These are phyloP conservation scores for Warburgia ugandensis DNA, from an alignment of 164 flowering plant species.

Conservation along the genomic window DNA sequence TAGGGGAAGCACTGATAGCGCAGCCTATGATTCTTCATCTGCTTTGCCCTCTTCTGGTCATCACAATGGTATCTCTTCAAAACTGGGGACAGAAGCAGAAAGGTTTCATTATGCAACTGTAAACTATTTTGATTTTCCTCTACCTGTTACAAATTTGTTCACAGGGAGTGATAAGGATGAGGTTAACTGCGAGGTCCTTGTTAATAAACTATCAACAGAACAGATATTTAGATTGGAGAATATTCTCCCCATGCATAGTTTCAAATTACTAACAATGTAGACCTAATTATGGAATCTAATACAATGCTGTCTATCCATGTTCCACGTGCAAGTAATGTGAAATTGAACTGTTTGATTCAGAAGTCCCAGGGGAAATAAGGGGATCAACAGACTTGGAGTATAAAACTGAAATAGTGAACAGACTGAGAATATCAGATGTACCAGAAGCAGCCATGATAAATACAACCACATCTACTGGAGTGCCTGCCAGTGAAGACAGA, in stretches of 20 bases:
- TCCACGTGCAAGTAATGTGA: conserved; percentile 24
- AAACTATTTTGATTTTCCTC: conserved; percentile 56
- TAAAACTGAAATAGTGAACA: conserved; percentile 28
- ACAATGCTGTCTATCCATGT: conserved; percentile 21
- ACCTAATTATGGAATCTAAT: conserved; percentile 55
- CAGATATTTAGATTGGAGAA: conserved; percentile 27
- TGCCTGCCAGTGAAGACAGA: conserved; percentile 40
- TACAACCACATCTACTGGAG: conserved; percentile 27
- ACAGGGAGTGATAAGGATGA: conserved; percentile 28
- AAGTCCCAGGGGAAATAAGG: conserved; percentile 16
- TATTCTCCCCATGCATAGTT: conserved; percentile 62
- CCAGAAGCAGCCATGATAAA: conserved; percentile 27
- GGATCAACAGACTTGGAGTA: conserved; percentile 20
- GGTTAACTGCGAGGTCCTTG: conserved; percentile 15
- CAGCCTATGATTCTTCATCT: conserved; percentile 38
- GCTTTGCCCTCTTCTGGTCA: conserved; percentile 29
- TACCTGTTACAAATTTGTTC: conserved; percentile 70
- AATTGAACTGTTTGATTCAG: conserved; percentile 29
- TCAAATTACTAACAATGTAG: conserved; percentile 60
- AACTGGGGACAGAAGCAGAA: conserved; percentile 22
- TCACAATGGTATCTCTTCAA: conserved; percentile 22
- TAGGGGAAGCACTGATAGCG: conserved; percentile 44
- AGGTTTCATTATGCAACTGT: conserved; percentile 27
- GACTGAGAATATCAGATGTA: conserved; percentile 48
- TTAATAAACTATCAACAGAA: conserved; percentile 25